Conservation (phyloP, 805 yeast species). For the Millerozyma acaciae region DNA sequence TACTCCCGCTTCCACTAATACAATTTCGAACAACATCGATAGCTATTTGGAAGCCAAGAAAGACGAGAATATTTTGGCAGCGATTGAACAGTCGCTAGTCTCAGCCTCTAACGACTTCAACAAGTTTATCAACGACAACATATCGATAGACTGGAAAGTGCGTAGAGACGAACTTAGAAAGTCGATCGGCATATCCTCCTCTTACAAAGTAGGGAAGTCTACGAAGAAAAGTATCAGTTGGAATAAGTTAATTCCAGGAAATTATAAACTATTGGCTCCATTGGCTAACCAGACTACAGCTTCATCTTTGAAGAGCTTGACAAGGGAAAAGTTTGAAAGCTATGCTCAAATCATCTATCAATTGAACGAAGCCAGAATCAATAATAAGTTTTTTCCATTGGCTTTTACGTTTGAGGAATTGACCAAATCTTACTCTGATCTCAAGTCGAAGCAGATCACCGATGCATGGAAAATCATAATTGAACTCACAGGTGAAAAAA, state of each 20-base stretch:
- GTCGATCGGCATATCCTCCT: constrained; percentile 52
- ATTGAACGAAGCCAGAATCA: constrained; percentile 66
- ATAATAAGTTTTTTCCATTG: constrained; percentile 49
- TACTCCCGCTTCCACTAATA: constrained; percentile 1
- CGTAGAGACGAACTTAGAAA: constrained; percentile 71
- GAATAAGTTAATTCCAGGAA: constrained; percentile 32
- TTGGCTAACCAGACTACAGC: constrained; percentile 13
- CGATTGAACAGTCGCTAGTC: constrained; percentile 75
- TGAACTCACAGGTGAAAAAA: constrained; percentile 39
- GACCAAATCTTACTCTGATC: constrained; percentile 54
- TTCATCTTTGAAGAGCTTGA: constrained; percentile 27
- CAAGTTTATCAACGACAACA: constrained; percentile 62
- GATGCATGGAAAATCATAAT: constrained; percentile 72
- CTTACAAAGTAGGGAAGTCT: constrained; percentile 5
- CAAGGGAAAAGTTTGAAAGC: constrained; percentile 61
- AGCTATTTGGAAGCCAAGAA: constrained; percentile 63
- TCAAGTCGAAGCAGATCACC: constrained; percentile 64
- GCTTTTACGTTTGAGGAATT: constrained; percentile 58
- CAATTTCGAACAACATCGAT: constrained; percentile 42
- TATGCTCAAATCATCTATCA: constrained; percentile 69
- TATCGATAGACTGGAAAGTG: constrained; percentile 80
- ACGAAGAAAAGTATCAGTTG: constrained; percentile 26
- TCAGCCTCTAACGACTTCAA: constrained; percentile 83
- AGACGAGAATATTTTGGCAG: constrained; percentile 75
- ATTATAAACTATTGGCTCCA: constrained; percentile 32